phyloP scores from a whole-genome alignment of 305 asterid genomes.

The Plantago coronopus region DNA sequence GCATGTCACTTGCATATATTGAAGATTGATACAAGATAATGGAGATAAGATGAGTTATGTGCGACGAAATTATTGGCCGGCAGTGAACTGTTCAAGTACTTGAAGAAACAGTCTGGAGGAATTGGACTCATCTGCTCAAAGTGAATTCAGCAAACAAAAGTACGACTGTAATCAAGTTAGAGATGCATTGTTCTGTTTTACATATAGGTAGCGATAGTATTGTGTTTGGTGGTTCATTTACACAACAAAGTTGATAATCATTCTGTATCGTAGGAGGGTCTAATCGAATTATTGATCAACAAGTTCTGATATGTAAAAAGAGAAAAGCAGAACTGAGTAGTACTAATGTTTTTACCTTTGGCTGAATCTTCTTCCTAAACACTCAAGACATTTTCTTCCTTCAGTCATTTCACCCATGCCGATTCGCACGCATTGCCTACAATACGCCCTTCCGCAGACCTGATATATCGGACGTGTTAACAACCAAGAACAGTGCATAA shows the following conservation, averaged over 20 bases:
- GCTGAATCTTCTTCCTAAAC: conserved; percentile 77
- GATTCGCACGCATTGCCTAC: conserved; percentile 62
- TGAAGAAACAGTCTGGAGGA: no score
- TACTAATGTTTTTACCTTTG: conserved; percentile 54
- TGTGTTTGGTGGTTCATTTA: no score
- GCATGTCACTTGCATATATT: neutral
- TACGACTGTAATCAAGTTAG: no score
- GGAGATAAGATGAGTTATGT: no score
- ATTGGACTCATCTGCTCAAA: no score
- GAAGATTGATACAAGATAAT: conserved; percentile 6
- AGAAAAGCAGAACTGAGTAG: neutral
- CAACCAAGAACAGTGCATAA: no score
- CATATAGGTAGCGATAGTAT: no score
- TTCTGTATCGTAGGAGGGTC: neutral
- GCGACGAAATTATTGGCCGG: conserved; percentile 13
- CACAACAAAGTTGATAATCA: no score
- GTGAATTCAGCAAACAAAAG: no score
- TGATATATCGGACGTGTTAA: conserved; percentile 5
- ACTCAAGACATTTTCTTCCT: conserved; percentile 75
- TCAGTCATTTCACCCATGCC: conserved; percentile 89
- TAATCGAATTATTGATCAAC: neutral
- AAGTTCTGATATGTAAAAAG: neutral
- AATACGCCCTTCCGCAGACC: conserved; percentile 87
- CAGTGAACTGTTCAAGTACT: neutral
- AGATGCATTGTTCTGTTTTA: no score